phyloP scores from a whole-genome alignment of 2,329 filamentous ascomycete species.

The Teratosphaeria zuluensis region DNA sequence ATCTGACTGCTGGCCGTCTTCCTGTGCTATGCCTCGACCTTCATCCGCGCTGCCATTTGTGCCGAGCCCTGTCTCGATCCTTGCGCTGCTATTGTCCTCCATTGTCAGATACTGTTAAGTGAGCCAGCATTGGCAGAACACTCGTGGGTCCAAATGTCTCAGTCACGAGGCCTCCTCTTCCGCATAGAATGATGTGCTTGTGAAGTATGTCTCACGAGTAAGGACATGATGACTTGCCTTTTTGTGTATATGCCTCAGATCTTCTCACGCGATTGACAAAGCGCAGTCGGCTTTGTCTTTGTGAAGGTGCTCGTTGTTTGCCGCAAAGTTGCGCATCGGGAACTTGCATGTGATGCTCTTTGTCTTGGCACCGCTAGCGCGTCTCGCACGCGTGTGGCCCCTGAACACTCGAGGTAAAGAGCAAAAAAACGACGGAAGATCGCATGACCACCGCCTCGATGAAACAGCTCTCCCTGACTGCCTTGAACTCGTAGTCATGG shows the following conservation, averaged over 20 bases:
- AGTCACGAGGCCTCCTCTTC: too few species aligned
- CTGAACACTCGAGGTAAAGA: neutral
- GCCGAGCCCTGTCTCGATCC: neutral
- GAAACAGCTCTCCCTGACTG: neutral
- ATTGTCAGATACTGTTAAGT: neutral
- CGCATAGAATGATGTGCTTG: neutral
- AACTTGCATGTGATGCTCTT: neutral
- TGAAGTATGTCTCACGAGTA: too few species aligned
- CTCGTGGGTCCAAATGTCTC: neutral
- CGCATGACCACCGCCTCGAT: neutral
- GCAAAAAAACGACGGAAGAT: neutral
- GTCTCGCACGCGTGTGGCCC: neutral
- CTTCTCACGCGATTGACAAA: neutral
- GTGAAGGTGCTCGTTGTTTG: neutral
- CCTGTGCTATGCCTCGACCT: neutral
- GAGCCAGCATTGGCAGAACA: neutral
- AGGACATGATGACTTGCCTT: neutral
- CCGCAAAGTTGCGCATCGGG: neutral
- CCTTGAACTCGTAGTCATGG: neutral
- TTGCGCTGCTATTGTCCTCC: neutral
- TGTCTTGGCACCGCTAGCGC: neutral
- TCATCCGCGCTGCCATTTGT: neutral
- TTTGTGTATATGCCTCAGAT: neutral
- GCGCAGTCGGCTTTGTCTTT: neutral
- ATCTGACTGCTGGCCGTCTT: neutral